Percentiles rank a stretch among this genome's conserved stretches.
phyloP scores from a whole-genome alignment of 768 basidiomycete species.

The Roridomyces roridus region DNA sequence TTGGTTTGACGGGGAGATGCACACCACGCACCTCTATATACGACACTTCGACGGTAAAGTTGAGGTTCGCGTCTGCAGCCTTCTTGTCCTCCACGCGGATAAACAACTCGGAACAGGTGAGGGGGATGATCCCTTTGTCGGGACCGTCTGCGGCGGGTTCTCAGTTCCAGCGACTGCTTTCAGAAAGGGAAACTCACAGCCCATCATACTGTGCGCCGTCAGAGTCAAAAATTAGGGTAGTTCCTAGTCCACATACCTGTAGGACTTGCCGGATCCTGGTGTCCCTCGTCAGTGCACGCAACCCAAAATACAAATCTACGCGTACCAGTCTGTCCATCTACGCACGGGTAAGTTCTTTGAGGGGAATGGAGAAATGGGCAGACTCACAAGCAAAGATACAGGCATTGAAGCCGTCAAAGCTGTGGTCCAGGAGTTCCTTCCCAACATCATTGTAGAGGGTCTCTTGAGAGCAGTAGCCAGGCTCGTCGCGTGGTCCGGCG shows the following conservation, averaged over 20 bases:
- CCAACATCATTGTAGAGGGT: slow-evolving; percentile 95
- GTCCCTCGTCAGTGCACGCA: slow-evolving; percentile 9
- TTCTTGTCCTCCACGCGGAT: slow-evolving; percentile 75
- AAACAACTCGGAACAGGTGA: slow-evolving; percentile 94
- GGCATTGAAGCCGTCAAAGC: slow-evolving; percentile 96
- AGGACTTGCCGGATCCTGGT: slow-evolving; percentile 89
- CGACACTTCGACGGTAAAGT: slow-evolving; percentile 95
- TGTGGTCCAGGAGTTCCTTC: slow-evolving; percentile 92
- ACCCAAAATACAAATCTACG: neutral
- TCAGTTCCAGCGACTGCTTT: neutral
- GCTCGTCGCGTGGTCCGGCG: slow-evolving; percentile 87
- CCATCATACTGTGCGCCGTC: slow-evolving; percentile 80
- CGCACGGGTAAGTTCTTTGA: slow-evolving; percentile 5
- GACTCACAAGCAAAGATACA: slow-evolving; percentile 98
- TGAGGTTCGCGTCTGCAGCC: slow-evolving; percentile 67
- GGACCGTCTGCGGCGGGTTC: slow-evolving; percentile 68
- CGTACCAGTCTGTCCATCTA: slow-evolving; percentile 88
- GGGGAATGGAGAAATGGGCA: slow-evolving; percentile 1
- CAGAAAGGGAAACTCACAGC: slow-evolving; percentile 64
- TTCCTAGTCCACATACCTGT: slow-evolving; percentile 63
- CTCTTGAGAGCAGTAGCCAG: slow-evolving; percentile 91
- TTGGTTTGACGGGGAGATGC: neutral
- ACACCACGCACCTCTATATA: slow-evolving; percentile 80
- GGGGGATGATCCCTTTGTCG: slow-evolving; percentile 97
- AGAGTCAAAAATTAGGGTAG: slow-evolving; percentile 1